Evolutionary conservation across 192 early-diverging fungal genomes (phyloP).

Genomic region (Jimgerdemannia flammicorona): DNA sequence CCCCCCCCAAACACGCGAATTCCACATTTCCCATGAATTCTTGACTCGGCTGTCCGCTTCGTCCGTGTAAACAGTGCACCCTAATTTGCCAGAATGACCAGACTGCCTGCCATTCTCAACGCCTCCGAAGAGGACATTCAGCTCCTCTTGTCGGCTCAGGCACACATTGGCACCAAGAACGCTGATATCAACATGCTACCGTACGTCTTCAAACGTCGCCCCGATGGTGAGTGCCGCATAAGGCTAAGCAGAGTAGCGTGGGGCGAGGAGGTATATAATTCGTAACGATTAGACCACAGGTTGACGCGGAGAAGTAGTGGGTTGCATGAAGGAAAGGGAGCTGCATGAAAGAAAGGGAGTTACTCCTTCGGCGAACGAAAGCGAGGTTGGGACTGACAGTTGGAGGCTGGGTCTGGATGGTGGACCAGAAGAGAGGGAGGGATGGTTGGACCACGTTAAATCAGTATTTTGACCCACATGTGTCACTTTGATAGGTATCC

Average conservation of each 20-base stretch:
- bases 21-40: not conserved
- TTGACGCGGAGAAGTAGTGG: too few species aligned
- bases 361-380: too few species aligned
- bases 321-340: too few species aligned
- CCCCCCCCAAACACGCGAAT: not conserved
- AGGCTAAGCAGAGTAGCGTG: not conserved
- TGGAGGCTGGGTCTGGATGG: too few species aligned
- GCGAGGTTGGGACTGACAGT: too few species aligned
- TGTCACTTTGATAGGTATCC: conserved; percentile 56
- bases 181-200: conserved; percentile 88
- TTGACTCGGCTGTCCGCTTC: not conserved
- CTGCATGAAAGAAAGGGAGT: too few species aligned
- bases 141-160: conserved; percentile 93
- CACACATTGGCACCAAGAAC: conserved; percentile 99
- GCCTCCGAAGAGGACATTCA: conserved; percentile 93
- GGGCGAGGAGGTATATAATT: not conserved
- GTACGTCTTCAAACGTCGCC: conserved; percentile 97
- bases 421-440: too few species aligned
- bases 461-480: too few species aligned
- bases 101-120: conserved; percentile 41
- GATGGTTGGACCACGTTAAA: too few species aligned
- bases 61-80: not conserved
- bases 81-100: not conserved
- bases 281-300: too few species aligned
- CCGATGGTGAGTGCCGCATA: conserved; percentile 65